Percentiles rank a stretch among this genome's conserved stretches.
Evolutionary conservation across 164 flowering plant genomes (phyloP).

Genomic region (Nymphaea colorata): DNA sequence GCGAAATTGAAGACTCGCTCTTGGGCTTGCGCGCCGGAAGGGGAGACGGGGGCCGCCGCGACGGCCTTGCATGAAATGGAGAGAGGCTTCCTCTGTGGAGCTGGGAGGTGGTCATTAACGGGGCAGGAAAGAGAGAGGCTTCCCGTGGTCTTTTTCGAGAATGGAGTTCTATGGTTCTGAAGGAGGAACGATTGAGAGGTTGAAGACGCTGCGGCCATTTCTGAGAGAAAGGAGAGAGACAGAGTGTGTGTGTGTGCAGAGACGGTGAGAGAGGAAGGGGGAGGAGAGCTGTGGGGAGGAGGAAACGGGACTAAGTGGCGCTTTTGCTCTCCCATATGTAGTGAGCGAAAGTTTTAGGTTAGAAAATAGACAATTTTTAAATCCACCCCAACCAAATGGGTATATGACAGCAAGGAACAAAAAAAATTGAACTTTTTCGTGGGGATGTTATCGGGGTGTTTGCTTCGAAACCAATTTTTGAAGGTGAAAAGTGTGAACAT

Average conservation of each 20-base stretch:
- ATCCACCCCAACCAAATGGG: too few relatives aligned
- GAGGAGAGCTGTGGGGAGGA: not conserved
- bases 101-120: not conserved
- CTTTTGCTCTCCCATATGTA: too few relatives aligned
- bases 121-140: not conserved
- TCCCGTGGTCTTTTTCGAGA: not conserved
- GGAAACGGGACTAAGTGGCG: too few relatives aligned
- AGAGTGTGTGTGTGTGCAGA: not conserved
- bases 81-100: not conserved
- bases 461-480: too few relatives aligned
- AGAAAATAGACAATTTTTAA: too few relatives aligned
- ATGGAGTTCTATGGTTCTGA: not conserved
- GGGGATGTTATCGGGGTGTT: too few relatives aligned
- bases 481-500: too few relatives aligned
- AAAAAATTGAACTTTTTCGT: too few relatives aligned
- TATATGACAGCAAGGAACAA: too few relatives aligned
- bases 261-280: not conserved
- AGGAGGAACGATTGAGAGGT: not conserved
- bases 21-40: not conserved
- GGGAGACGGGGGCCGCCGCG: not conserved
- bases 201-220: not conserved
- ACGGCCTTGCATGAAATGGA: not conserved
- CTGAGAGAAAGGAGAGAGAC: not conserved
- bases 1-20: constrained; percentile 88
- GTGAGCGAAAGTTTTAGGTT: too few relatives aligned